Evolutionary conservation across 192 early-diverging fungal genomes (phyloP), one percentile per base, ranked within the genome.

Genomic region (Dissophora ornata): DNA sequence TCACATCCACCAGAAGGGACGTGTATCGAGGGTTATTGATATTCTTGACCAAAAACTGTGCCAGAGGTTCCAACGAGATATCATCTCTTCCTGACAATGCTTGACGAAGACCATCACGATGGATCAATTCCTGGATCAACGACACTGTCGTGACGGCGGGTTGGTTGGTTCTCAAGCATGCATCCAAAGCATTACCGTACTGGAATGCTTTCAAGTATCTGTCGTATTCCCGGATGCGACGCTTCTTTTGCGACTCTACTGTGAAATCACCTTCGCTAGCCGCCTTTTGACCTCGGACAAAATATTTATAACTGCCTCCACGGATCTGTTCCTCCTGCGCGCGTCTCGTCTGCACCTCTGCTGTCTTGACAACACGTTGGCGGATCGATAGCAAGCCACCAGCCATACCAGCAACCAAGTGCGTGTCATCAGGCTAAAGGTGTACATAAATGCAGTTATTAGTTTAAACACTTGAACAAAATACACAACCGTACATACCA

Each of bases 21-120:
- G 92, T 88, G 78, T 93, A 97, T 45, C 87, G 82, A 47, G 95
- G 96, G 51, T 97, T 81, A 58, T 87, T 84, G 54, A 99, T 88
- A 68, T 95, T 79, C 80, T 85, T 91, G 42, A 90, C 74, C 24
- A 99, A 61, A 67, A 99, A 99, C 57, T 86, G 85, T 21, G 93
- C 81, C 33, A 98, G 70, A 10, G 95, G 93, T 65, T 94, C 92
- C 61, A 99, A 79, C 21, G 90, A 85, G 46, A 90, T 84, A 64
- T 99, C 97, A 66, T 97, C 94, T 32, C 97, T 83, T 51, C 93
- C 94, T 47, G 90, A 83, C 61, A 99, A 81, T 10, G 97, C 96
- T 9, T 79, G 70, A 42, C 70, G 83, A 25, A 99, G 83, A 16
- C 87, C 95, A 44, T 93, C 92, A 57, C 95, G 90, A 61, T 95